Base-by-base conservation (phyloP, 192 early-diverging fungal species). In the Fimicolochytrium jonesii region DNA sequence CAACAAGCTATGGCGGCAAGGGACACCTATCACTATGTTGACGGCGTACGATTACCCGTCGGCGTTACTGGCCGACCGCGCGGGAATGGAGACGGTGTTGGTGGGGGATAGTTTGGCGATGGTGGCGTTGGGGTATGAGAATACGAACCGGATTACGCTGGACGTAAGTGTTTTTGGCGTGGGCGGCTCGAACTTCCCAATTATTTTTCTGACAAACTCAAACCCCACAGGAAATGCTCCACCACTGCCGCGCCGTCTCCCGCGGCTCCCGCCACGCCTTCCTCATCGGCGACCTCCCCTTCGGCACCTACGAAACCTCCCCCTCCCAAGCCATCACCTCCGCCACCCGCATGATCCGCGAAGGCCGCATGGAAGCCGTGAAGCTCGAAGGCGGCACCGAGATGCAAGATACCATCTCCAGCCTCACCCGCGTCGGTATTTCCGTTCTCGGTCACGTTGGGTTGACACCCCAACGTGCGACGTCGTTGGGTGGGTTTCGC, bases 31-130 rank as follows among this genome's bases (percentile, higher is more conserved):
- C 39, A 81, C 92, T 0, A 81, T 97, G 72, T 89, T 97, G 86
- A 99, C 97, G 0, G 97, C 97, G 3, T 87, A 94, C 64, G 95
- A 99, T 75, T 99, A 97, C 60, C 93, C 97, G 34, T 89, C 92
- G 13, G 88, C 86, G 1, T 70, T 91, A 26, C 80, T 93, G 18
- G 87, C 82, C 48, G 95, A 97, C 51, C 80, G 84, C 34, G 79
- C 89, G 0, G 90, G 87, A 15, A 81, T 94, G 56, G 97, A 99
- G 60, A 83, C 92, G 66, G 78, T 78, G 52, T 81, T 99, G 7
- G 93, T 99, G 3, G 97, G 97, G 18, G 97, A 97, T 71, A 92
- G 90, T 1, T 74, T 97, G 48, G 97, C 93, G 11, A 99, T 99
- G 97, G 97, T 99, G 0, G 86, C 91, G 5, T 74, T 99, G 42